Base-by-base conservation (phyloP, 2,329 filamentous ascomycete genomes). In the Penicillium decumbens region DNA sequence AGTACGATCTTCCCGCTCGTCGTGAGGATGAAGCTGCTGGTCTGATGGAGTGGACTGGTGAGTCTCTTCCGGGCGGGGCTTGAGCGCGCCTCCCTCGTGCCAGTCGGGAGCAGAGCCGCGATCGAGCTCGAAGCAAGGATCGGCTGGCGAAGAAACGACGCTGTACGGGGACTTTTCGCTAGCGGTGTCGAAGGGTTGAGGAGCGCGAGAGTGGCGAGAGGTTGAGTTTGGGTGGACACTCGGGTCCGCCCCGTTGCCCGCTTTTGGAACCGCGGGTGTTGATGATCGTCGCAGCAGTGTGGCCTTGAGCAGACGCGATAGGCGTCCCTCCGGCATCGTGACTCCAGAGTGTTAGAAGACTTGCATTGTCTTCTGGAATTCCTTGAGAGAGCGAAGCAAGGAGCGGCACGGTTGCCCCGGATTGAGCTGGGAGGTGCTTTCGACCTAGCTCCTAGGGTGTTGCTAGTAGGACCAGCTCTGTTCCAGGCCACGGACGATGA, bases 241-340 rank as follows among this genome's bases (percentile, higher is more conserved):
- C 52, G 54, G 58, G 42, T 60, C 63, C 60, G 62, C 58, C 50
- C 54, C 52, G 52, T 56, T 51, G 56, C 46, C 60, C 59, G 55
- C 49, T 62, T 63, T 59, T 46, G 58, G 56, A 50, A 56, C 59
- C 43, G 58, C 54, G 29, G 63, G 59, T 37, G 59, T 63, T 29
- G 69, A 68, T 54, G 67, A 67, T 63, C 67, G 66, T 49, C 67
- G 66, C 51, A 70, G 58, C 50, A 71, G 62, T 54, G 67, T 69
- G 32, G 65, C 61, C 55, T 68, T 67, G 45, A 67, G 51, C 47
- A 68, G 60, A 57, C 64, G 63, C 57, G 67, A 68, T 29, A 68
- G 60, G 40, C 65, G 55, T 51, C 56, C 57, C 54, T 69, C 65
- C 29, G 63, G 57, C 65, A 68, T 67, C 40, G 50, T 67, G 59